Evolutionary conservation across 768 basidiomycete genomes (phyloP), one percentile per base, ranked within the genome.

Genomic region (Podaxis sp.): DNA sequence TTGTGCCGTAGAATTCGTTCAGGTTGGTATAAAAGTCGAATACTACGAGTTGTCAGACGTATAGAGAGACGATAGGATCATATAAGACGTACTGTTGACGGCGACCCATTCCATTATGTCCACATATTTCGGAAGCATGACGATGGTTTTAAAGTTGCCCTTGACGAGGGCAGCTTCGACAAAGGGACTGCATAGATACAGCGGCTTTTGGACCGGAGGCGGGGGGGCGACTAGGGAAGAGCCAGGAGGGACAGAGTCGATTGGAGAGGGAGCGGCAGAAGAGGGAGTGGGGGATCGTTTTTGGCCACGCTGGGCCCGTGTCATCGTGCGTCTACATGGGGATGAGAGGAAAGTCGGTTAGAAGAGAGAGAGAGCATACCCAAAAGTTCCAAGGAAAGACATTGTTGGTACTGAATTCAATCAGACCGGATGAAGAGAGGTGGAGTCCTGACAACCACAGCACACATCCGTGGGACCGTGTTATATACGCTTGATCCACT

Each of bases 1-100:
- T 85, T 52, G 94, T 89, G 2, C 95, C 95, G 73, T 98, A 98
- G 73, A 98, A 99, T 74, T 94, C 89, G 72, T 98, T 98, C 65
- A 98, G 78, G 73, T 97, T 97, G 69, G 90, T 93, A 75, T 96
- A 98, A 76, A 98, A 97, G 74, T 99, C 97, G 71, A 94, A 98
- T 56, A 99, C 96, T 99, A 59, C 1, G 38, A 17, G n/a, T 3
- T 43, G n/a, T 55, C 37, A 50, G 12, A 53, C 37, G 43, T 33
- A 57, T 51, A 37, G 56, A 61, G 19, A 50, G 55, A 49, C 8
- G 33, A 47, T 49, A 15, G 47, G 25, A 38, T 17, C 40, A 60
- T 82, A 15, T 15, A 25, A 41, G 47, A 59, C 90, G 70, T 68
- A 98, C 95, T 84, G 67, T 83, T 84, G 55, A 83, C 80, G 33